phyloP scores from a whole-genome alignment of 345 rosid genomes.

The Corchorus olitorius region DNA sequence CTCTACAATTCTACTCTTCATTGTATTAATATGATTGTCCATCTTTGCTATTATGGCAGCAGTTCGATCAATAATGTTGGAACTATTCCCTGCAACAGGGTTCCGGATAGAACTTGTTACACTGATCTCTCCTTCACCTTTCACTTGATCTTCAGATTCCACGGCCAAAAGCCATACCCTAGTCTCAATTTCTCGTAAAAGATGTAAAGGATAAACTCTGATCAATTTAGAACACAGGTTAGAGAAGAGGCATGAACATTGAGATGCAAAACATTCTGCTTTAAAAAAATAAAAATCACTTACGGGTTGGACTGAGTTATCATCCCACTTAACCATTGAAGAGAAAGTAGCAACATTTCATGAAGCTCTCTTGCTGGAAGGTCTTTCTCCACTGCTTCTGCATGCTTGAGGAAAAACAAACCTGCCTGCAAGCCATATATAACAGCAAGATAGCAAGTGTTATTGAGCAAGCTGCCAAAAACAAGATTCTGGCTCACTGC shows the following conservation, averaged over 20 bases:
- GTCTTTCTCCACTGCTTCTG: slow-evolving; percentile 93
- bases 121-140: slow-evolving; percentile 63
- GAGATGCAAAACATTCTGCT: slow-evolving; percentile 14
- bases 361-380: slow-evolving; percentile 91
- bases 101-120: slow-evolving; percentile 44
- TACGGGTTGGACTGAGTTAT: slow-evolving; percentile 77
- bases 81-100: slow-evolving; percentile 45
- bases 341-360: slow-evolving; percentile 86
- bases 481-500: not conserved
- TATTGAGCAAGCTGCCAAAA: slow-evolving; percentile 17
- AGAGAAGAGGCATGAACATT: slow-evolving; percentile 24
- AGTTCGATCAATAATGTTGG: slow-evolving; percentile 77
- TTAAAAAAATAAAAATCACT: slow-evolving; percentile 37
- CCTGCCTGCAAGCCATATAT: slow-evolving; percentile 70
- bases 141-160: slow-evolving; percentile 89
- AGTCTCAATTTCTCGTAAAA: slow-evolving; percentile 95
- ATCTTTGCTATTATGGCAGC: slow-evolving; percentile 84
- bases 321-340: slow-evolving; percentile 97
- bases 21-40: slow-evolving; percentile 84
- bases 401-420: slow-evolving; percentile 88
- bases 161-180: slow-evolving; percentile 98
- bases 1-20: slow-evolving; percentile 57
- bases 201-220: slow-evolving; percentile 93
- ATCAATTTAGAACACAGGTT: slow-evolving; percentile 32
- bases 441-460: slow-evolving; percentile 19